Conservation (phyloP, 768 basidiomycete genomes). For the Xerocomellus amylosporus region DNA sequence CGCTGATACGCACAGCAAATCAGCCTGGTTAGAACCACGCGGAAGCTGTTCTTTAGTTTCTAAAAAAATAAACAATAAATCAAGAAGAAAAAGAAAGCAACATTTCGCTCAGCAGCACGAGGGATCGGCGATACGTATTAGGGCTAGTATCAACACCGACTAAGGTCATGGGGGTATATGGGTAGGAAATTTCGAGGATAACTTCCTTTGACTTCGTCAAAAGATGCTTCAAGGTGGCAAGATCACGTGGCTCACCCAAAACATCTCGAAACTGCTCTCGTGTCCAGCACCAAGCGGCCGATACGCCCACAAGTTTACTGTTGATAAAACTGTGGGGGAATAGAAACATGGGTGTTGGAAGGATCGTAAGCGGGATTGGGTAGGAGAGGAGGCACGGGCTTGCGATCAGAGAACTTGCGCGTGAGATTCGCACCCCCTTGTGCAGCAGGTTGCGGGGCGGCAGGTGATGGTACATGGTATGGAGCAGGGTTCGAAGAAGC, state of each 20-base stretch:
- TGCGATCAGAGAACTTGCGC: slow-evolving; percentile 35
- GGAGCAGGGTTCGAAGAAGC: slow-evolving; percentile 1
- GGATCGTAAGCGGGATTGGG: slow-evolving; percentile 23
- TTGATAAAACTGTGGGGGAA: slow-evolving; percentile 21
- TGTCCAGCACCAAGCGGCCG: slow-evolving; percentile 1
- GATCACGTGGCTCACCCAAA: slow-evolving; percentile 5
- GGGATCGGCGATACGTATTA: slow-evolving; percentile 3
- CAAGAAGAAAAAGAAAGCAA: neutral
- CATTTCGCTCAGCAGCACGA: slow-evolving; percentile 17
- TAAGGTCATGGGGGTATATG: slow-evolving; percentile 5
- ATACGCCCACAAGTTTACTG: neutral
- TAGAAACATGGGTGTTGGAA: slow-evolving; percentile 17
- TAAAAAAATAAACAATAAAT: slow-evolving; percentile 1
- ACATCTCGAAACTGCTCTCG: neutral
- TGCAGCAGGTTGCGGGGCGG: slow-evolving; percentile 8
- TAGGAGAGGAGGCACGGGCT: slow-evolving; percentile 32
- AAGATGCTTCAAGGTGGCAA: neutral
- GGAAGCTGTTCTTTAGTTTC: neutral
- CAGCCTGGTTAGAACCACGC: neutral
- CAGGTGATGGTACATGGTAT: slow-evolving; percentile 14
- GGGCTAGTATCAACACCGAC: slow-evolving; percentile 6
- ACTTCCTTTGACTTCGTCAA: neutral
- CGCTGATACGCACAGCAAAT: slow-evolving; percentile 19
- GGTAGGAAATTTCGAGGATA: neutral
- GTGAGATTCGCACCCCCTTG: slow-evolving; percentile 32